Conservation (phyloP, 2,329 filamentous ascomycete genomes). For the Colletotrichum paranaense region DNA sequence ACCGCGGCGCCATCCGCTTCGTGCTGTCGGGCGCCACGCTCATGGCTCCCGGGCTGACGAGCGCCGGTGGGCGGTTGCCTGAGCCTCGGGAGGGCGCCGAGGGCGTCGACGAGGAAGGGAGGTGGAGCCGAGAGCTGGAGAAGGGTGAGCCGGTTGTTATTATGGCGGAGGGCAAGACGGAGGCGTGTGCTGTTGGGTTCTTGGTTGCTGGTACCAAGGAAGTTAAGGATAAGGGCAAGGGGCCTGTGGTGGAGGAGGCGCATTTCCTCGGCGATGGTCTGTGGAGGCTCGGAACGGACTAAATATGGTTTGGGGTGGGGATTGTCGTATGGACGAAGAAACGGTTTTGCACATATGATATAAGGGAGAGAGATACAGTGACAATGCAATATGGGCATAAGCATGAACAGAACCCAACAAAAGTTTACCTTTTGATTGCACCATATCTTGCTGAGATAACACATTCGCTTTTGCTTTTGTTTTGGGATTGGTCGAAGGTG, state of each 20-base stretch:
- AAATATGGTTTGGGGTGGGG: neutral
- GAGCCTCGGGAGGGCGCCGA: slow-evolving; percentile 57
- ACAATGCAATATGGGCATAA: neutral
- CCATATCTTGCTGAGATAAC: no score
- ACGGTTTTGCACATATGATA: neutral
- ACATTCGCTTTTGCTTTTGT: neutral
- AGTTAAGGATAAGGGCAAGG: slow-evolving; percentile 94
- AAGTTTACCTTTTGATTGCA: neutral
- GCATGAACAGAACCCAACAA: neutral
- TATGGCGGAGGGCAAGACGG: slow-evolving; percentile 91
- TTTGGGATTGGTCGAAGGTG: no score
- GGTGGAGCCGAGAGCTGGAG: slow-evolving; percentile 75
- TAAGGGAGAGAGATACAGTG: neutral
- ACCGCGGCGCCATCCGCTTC: slow-evolving; percentile 96
- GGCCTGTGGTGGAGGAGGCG: slow-evolving; percentile 90
- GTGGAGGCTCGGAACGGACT: slow-evolving; percentile 77
- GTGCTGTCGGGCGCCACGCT: slow-evolving; percentile 92
- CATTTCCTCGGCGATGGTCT: slow-evolving; percentile 95
- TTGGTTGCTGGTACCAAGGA: slow-evolving; percentile 88
- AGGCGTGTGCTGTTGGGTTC: slow-evolving; percentile 88
- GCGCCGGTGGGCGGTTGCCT: slow-evolving; percentile 82
- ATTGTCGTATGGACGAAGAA: neutral
- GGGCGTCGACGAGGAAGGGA: slow-evolving; percentile 61
- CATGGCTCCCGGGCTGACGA: slow-evolving; percentile 95
- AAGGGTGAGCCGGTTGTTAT: slow-evolving; percentile 89